Conservation (phyloP, 2,329 filamentous ascomycete genomes). For the Clonostachys rhizophaga region DNA sequence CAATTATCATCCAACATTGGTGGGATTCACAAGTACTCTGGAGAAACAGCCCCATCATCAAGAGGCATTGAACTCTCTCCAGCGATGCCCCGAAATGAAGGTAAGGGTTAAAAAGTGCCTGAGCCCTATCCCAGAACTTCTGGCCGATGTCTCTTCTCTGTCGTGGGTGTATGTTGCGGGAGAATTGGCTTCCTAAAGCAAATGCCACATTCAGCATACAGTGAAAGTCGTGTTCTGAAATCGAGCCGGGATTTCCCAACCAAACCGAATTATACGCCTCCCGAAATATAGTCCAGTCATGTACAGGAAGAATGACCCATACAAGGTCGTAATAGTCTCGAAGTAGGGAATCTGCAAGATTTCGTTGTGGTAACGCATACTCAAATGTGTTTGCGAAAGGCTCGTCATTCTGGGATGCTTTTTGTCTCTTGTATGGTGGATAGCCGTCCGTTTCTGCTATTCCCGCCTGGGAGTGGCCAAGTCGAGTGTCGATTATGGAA, state of each 20-base stretch:
- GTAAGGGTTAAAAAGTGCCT: not conserved
- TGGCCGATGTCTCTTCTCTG: not conserved
- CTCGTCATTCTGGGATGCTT: not conserved
- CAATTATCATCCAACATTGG: constrained; percentile 43
- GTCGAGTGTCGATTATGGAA: constrained; percentile 1
- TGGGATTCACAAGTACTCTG: constrained; percentile 40
- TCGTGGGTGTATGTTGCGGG: not conserved
- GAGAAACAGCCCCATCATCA: constrained; percentile 41
- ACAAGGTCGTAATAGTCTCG: not conserved
- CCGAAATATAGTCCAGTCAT: no score
- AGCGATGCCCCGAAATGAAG: constrained; percentile 17
- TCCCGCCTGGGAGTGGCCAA: not conserved
- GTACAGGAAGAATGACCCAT: not conserved
- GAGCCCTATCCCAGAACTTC: constrained; percentile 2
- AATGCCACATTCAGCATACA: constrained; percentile 3
- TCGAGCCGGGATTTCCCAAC: no score
- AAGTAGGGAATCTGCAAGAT: not conserved
- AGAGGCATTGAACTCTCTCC: constrained; percentile 36
- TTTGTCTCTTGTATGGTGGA: not conserved
- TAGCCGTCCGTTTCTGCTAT: not conserved
- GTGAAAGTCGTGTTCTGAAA: no score
- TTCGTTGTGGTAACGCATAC: constrained; percentile 1
- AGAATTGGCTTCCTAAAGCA: constrained; percentile 5
- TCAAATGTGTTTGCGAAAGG: not conserved
- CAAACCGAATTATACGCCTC: no score